Base-by-base conservation (phyloP, 305 asterid species). In the Fraxinus baroniana region DNA sequence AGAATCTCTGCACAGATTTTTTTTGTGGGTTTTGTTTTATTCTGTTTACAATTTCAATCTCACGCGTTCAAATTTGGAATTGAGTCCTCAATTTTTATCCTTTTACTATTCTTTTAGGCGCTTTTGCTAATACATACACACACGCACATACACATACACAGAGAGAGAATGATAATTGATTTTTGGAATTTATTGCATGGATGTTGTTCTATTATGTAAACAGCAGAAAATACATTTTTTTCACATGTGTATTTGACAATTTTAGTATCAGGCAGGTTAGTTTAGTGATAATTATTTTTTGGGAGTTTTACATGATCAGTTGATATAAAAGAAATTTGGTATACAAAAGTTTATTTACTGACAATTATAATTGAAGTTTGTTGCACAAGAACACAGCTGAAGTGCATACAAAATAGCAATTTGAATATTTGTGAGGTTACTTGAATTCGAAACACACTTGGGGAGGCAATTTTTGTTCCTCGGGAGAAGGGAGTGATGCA, bases 381-480 rank as follows among this genome's bases (percentile, higher is more conserved):
- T 30, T 71, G 76, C 76, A 33, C 24, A 70, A 70, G 76, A 70
- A 70, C 76, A 70, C 41, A n/a, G 46, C 76, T 3, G 2, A 33
- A 5, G 46, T 32, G 13, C 46, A 33, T 15, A 32, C 26, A 71
- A 71, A 71, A 30, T 13, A 70, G 6, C 20, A 32, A 17, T 72
- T 72, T 35, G 26, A 72, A 33, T 72, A 15, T 72, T 71, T 35
- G 39, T 35, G 46, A 20, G 83, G 66, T 82, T 17, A 80, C 81
- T 78, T 82, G 74, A 57, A 28, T 52, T 74, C 35, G n/a, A 86
- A 80, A 93, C 92, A 94, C 87, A 89, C 86, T 82, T 81, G 85
- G 91, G 94, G 89, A 91, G 86, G 83, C 88, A 85, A 75, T 83
- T 84, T 83, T 78, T 84, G 13, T 80, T 81, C 86, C 89, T 85